Base-by-base conservation (phyloP, 169 alveolate species). In the Plasmodium gaboni region DNA sequence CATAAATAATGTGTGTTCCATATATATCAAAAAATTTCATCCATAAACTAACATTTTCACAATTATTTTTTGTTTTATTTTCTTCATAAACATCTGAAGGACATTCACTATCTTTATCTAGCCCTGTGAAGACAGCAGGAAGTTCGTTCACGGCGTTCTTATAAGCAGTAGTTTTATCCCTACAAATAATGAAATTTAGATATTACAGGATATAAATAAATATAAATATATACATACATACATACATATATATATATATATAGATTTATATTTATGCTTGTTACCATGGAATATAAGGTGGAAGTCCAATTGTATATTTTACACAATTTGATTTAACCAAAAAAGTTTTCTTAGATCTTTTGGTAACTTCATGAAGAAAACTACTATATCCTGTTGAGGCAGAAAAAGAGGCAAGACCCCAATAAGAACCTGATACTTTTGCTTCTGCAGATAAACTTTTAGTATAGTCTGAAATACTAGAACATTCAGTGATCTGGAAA, bases 1-100 rank as follows among this genome's bases (percentile, higher is more conserved):
- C 92, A 12, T 92, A 88, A 38, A 95, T 93, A 51, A 93, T 88
- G 69, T 95, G 97, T 1, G 97, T 95, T 12, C 97, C 97, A 86
- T 86, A 94, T 57, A 86, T 88, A 69, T 93, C 57, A 80, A 95
- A 93, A 71, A 95, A 93, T 17, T 70, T 46, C 92, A 95, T 94
- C 97, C 97, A 95, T 51, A 89, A 70, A 28, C 63, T 26, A 22
- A 95, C 96, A 22, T 42, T 19, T 53, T 72, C 72, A 60, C 97
- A 95, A 53, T 26, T 92, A 17, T 86, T 42, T 28, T 88, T 87
- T 32, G 88, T 86, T 22, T 92, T 91, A 50, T 94, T 88, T 28
- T 64, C 71, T 46, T 92, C 93, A 73, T 88, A 95, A 17, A 85
- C 74, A n/a, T 91, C 94, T 48, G 96, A 71, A 10, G 92, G 26